Percentiles rank a stretch among this genome's conserved stretches.
Evolutionary conservation across 768 basidiomycete genomes (phyloP).

Genomic region (Boletus vermiculosoides): DNA sequence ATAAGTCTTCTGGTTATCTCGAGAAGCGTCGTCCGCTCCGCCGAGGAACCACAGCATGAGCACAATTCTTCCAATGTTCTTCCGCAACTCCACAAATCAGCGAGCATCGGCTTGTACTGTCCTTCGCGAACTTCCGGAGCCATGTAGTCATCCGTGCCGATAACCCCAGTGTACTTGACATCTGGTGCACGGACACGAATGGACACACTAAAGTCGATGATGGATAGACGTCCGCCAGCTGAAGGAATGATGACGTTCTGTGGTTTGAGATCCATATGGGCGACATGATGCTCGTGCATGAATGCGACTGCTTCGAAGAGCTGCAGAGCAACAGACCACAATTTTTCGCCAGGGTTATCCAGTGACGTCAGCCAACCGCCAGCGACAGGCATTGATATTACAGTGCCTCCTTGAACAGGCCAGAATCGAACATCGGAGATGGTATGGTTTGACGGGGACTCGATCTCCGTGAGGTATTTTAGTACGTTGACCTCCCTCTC

Average conservation of each 20-base stretch:
- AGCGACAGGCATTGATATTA: conserved; percentile 1
- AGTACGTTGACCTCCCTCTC: too few species aligned
- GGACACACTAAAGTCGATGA: too few species aligned
- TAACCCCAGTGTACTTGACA: background rate
- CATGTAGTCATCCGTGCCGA: background rate
- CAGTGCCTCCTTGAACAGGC: background rate
- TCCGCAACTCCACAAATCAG: too few species aligned
- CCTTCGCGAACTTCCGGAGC: background rate
- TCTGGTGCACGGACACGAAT: background rate
- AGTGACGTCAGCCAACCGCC: background rate
- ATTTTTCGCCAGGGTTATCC: background rate
- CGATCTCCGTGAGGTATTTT: background rate
- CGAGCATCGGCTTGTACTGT: too few species aligned
- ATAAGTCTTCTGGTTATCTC: conserved; percentile 37
- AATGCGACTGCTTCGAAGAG: conserved; percentile 4
- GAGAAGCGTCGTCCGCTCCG: background rate
- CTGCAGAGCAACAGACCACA: background rate
- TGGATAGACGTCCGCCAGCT: background rate
- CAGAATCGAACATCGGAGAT: background rate
- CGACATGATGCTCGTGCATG: conserved; percentile 16
- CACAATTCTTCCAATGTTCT: background rate
- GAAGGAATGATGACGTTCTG: background rate
- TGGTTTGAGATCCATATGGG: conserved; percentile 17
- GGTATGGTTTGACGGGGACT: background rate
- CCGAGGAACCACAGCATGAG: background rate